Evolutionary conservation across 2,329 filamentous ascomycete species (phyloP).

Genomic region (Apiospora malaysiana): DNA sequence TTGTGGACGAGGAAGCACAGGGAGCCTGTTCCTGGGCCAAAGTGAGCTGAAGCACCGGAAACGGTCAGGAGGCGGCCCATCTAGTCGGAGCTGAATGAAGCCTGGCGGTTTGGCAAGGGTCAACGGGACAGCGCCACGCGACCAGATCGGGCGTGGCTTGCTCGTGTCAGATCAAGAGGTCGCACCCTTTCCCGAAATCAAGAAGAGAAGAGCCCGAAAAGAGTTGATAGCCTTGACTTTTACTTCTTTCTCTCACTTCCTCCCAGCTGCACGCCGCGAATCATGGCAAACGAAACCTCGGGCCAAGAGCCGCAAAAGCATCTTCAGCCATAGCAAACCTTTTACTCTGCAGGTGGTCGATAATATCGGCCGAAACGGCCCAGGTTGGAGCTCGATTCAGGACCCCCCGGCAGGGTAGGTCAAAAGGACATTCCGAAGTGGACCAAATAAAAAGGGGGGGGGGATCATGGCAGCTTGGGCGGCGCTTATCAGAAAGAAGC

Average conservation of each 20-base stretch:
- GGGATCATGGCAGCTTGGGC: not conserved
- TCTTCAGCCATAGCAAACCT: not conserved
- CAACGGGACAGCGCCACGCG: not conserved
- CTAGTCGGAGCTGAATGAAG: not conserved
- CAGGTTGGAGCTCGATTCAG: not conserved
- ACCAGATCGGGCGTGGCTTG: not conserved
- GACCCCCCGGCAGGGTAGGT: not conserved
- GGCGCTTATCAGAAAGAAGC: slow-evolving; percentile 12
- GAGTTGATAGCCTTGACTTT: not conserved
- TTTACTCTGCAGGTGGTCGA: not conserved
- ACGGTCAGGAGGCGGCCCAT: not conserved
- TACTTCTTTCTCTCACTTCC: no score
- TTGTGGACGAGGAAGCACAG: not conserved
- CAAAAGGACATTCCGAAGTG: not conserved
- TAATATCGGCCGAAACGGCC: not conserved
- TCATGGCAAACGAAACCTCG: not conserved
- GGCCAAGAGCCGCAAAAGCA: slow-evolving; percentile 6
- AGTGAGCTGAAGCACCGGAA: not conserved
- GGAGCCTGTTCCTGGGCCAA: not conserved
- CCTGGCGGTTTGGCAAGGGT: not conserved
- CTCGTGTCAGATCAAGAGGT: slow-evolving; percentile 1
- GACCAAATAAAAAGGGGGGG: not conserved
- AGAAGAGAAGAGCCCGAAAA: not conserved
- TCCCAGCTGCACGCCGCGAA: not conserved
- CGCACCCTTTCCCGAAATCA: not conserved